phyloP scores from a whole-genome alignment of 768 basidiomycete genomes.

The Porphyrellus cyaneotinctus region DNA sequence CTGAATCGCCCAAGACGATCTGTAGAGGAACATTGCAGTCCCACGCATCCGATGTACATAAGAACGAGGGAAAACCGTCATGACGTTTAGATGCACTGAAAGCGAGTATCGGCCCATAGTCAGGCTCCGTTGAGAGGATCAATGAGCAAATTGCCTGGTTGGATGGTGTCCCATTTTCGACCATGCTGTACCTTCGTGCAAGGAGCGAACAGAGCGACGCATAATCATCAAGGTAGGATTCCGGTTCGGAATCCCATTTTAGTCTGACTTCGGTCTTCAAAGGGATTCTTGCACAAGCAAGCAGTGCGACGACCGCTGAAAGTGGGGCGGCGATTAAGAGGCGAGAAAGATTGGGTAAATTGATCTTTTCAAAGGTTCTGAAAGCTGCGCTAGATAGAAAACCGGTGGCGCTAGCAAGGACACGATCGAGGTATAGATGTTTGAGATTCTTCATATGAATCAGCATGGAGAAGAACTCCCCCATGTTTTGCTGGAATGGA shows the following conservation, averaged over 20 bases:
- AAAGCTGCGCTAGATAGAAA: neutral
- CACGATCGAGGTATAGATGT: conserved; percentile 31
- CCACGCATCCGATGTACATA: neutral
- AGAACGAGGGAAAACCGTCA: neutral
- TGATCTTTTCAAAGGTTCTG: neutral
- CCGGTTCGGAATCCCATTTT: neutral
- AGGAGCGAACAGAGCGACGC: neutral
- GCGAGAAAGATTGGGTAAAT: neutral
- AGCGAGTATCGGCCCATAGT: neutral
- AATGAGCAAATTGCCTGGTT: neutral
- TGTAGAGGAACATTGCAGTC: neutral
- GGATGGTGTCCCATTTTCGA: neutral
- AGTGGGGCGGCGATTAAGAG: neutral
- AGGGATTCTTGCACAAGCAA: neutral
- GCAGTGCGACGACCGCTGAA: neutral
- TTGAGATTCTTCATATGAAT: conserved; percentile 13
- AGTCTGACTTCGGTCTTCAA: neutral
- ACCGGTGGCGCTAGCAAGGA: conserved; percentile 19
- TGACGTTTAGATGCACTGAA: neutral
- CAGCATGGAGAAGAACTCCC: conserved; percentile 26
- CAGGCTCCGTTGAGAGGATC: neutral
- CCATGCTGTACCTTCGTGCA: neutral
- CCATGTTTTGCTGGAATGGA: conserved; percentile 23
- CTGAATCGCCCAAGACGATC: accelerated
- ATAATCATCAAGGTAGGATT: too few species aligned